A percentile compares a stretch with the other conserved stretches of the same genome.
Evolutionary conservation across 2,329 filamentous ascomycete species (phyloP).

Genomic region (Leptographium wingfieldii): DNA sequence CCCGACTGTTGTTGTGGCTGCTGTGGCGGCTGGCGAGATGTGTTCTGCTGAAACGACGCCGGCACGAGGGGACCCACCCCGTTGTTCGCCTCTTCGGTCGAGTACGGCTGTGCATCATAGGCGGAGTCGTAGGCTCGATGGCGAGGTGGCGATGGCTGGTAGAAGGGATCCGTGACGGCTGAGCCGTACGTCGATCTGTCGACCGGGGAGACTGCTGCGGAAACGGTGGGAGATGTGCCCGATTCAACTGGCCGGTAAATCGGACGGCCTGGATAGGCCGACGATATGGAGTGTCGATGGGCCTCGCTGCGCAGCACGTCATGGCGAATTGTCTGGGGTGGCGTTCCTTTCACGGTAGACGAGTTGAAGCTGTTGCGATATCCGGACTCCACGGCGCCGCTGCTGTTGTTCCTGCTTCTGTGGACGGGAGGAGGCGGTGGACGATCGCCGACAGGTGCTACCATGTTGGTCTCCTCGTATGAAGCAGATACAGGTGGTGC

Average conservation of each 20-base stretch:
- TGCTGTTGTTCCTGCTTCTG: constrained; percentile 33
- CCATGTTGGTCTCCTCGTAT: constrained; percentile 3
- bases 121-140: constrained; percentile 39
- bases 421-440: constrained; percentile 47
- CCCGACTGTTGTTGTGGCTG: not conserved
- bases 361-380: constrained; percentile 28
- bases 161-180: constrained; percentile 15
- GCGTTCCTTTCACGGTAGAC: constrained; percentile 27
- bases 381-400: constrained; percentile 26
- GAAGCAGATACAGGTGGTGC: not conserved
- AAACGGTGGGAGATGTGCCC: constrained; percentile 3
- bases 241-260: constrained; percentile 39
- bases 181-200: constrained; percentile 13
- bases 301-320: constrained; percentile 46
- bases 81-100: constrained; percentile 51
- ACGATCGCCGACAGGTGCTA: constrained; percentile 21
- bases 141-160: constrained; percentile 25
- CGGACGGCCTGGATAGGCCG: constrained; percentile 38
- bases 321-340: constrained; percentile 38
- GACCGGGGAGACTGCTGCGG: not conserved
- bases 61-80: constrained; percentile 23
- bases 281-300: constrained; percentile 35
- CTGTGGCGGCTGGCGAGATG: too few relatives aligned
- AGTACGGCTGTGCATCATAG: constrained; percentile 39
- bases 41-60: constrained; percentile 12